These are phyloP conservation scores for Petunia axillaris DNA, from an alignment of 257 asterid species.

Conservation along the genomic window DNA sequence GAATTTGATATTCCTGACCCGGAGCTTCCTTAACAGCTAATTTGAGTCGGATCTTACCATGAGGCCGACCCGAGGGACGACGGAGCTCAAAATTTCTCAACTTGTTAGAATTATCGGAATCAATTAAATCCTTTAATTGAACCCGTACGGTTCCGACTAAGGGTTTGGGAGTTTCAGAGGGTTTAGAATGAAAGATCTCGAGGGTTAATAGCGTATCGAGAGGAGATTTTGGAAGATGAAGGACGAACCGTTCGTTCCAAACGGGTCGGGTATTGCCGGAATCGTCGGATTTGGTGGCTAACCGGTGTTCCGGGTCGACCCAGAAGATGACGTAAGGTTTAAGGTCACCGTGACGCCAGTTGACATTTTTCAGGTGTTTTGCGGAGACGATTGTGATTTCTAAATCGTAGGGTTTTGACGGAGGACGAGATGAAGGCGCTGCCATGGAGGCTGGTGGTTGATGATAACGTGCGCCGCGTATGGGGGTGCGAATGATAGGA, in stretches of 20 bases:
- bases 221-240: slow-evolving; percentile 56
- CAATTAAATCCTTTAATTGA: slow-evolving; percentile 56
- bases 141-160: slow-evolving; percentile 69
- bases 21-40: slow-evolving; percentile 58
- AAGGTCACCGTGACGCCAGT: slow-evolving; percentile 84
- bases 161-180: slow-evolving; percentile 79
- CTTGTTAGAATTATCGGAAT: slow-evolving; percentile 36
- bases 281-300: slow-evolving; percentile 83
- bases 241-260: slow-evolving; percentile 84
- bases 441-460: slow-evolving; percentile 35
- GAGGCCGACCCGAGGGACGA: slow-evolving; percentile 91
- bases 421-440: slow-evolving; percentile 41
- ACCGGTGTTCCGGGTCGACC: slow-evolving; percentile 86
- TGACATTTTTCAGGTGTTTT: slow-evolving; percentile 84
- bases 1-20: slow-evolving; percentile 53
- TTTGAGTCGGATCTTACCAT: slow-evolving; percentile 82
- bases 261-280: slow-evolving; percentile 69
- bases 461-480: background rate
- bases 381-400: slow-evolving; percentile 78
- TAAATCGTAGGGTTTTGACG: slow-evolving; percentile 57
- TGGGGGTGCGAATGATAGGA: background rate
- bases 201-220: slow-evolving; percentile 60
- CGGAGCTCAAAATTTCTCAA: slow-evolving; percentile 54
- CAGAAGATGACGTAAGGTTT: slow-evolving; percentile 81
- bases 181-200: slow-evolving; percentile 84